These are phyloP conservation scores for Nemania sp. DNA, from an alignment of 2,329 filamentous ascomycete genomes.

Conservation along the genomic window DNA sequence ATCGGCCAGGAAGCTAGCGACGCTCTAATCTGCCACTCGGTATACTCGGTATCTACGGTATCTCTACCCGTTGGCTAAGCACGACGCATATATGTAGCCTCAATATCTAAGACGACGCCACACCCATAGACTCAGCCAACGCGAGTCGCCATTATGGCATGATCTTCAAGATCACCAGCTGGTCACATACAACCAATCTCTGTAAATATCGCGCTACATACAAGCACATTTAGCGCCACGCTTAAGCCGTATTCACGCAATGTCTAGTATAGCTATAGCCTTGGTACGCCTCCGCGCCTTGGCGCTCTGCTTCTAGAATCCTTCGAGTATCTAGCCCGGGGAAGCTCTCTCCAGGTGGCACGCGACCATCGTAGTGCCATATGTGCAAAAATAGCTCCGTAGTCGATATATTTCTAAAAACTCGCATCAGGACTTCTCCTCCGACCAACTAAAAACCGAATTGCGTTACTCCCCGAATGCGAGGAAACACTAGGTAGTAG, in stretches of 20 bases:
- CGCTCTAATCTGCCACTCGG: not conserved
- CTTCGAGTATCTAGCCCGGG: not conserved
- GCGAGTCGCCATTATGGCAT: slow-evolving; percentile 15
- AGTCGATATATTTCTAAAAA: not conserved
- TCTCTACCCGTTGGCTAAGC: not conserved
- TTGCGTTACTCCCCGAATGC: not conserved
- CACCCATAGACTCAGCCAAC: slow-evolving; percentile 1
- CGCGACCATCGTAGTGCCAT: not conserved
- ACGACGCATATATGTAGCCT: slow-evolving; percentile 13
- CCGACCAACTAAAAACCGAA: not conserved
- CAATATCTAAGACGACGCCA: slow-evolving; percentile 14
- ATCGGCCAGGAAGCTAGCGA: not conserved
- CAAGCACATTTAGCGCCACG: slow-evolving; percentile 2
- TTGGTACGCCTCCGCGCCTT: slow-evolving; percentile 23
- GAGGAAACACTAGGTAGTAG: not conserved
- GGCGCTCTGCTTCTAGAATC: slow-evolving; percentile 27
- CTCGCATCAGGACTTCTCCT: not conserved
- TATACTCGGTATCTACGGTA: not conserved
- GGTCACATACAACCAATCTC: not conserved
- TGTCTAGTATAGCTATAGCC: not conserved
- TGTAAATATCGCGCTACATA: slow-evolving; percentile 1
- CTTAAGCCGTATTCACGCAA: slow-evolving; percentile 14
- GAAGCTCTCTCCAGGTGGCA: not conserved
- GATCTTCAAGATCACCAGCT: slow-evolving; percentile 10
- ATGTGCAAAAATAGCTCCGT: not conserved